These are phyloP conservation scores for Trametes cingulata DNA, from an alignment of 768 basidiomycete genomes.

Conservation along the genomic window DNA sequence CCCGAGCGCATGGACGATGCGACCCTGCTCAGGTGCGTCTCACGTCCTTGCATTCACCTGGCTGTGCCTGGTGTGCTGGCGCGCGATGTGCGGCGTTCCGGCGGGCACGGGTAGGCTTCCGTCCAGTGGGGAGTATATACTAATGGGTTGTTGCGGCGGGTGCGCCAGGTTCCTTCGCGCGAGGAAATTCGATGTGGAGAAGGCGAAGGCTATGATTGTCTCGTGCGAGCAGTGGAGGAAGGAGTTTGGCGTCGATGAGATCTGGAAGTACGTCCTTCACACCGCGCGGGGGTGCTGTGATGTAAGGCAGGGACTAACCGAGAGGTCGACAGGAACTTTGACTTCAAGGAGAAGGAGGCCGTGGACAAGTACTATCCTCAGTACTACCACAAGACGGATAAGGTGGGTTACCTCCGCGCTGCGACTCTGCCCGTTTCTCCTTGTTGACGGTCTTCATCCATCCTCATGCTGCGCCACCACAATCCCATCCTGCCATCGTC, in stretches of 20 bases:
- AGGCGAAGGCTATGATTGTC: conserved; percentile 83
- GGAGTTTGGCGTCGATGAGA: conserved; percentile 78
- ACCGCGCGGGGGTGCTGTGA: background rate
- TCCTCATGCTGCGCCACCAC: background rate
- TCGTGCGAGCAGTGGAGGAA: conserved; percentile 87
- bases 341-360: conserved; percentile 77
- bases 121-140: background rate
- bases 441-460: background rate
- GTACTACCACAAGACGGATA: conserved; percentile 95
- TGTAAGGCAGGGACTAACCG: background rate
- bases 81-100: background rate
- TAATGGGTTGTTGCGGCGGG: background rate
- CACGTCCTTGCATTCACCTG: background rate
- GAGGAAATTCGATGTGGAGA: conserved; percentile 83
- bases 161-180: conserved; percentile 76
- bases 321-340: conserved; percentile 63
- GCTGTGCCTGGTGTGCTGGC: background rate
- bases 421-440: background rate
- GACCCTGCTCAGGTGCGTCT: conserved; percentile 59
- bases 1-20: conserved; percentile 71
- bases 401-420: conserved; percentile 47
- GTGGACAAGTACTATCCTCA: conserved; percentile 96
- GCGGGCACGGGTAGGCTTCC: background rate
- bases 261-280: conserved; percentile 52
- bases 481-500: background rate